Percentiles rank a stretch among this genome's conserved stretches.
Evolutionary conservation across 2,329 filamentous ascomycete genomes (phyloP).

Genomic region (Geosmithia flava): DNA sequence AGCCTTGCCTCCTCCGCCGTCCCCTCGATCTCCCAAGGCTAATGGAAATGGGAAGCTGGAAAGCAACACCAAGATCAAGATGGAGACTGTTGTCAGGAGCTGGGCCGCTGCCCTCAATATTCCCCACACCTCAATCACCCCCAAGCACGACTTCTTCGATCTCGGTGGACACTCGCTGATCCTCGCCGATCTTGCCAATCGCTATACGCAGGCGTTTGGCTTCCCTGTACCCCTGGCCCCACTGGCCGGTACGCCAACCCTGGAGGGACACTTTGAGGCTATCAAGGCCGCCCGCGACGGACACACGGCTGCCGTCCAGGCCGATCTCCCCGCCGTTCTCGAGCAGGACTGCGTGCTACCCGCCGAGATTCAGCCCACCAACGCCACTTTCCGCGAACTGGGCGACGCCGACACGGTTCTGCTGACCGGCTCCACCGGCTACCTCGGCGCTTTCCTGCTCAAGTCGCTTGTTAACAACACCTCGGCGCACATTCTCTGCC

Average conservation of each 20-base stretch:
- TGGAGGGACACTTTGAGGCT: constrained; percentile 60
- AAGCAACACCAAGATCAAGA: constrained; percentile 50
- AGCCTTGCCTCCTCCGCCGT: constrained; percentile 52
- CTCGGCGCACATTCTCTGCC: constrained; percentile 56
- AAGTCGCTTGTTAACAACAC: constrained; percentile 56
- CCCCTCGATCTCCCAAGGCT: constrained; percentile 29
- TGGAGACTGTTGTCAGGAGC: constrained; percentile 55
- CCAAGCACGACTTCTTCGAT: constrained; percentile 69
- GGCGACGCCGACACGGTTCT: constrained; percentile 57
- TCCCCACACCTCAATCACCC: constrained; percentile 48
- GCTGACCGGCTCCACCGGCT: constrained; percentile 65
- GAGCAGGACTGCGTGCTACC: constrained; percentile 55
- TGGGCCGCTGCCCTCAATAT: constrained; percentile 62
- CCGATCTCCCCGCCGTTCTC: constrained; percentile 59
- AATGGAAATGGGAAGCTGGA: constrained; percentile 24
- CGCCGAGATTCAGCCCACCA: constrained; percentile 51
- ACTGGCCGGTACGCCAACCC: constrained; percentile 58
- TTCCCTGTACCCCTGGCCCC: constrained; percentile 61
- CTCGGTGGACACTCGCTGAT: constrained; percentile 68
- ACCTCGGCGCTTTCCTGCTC: constrained; percentile 63
- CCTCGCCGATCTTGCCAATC: constrained; percentile 64
- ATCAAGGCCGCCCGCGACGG: constrained; percentile 61
- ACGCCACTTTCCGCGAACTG: constrained; percentile 41
- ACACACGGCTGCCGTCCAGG: constrained; percentile 62
- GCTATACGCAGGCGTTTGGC: constrained; percentile 56